These are phyloP conservation scores for Penicillium janthinellum DNA, from an alignment of 2,329 filamentous ascomycete species.

Conservation along the genomic window DNA sequence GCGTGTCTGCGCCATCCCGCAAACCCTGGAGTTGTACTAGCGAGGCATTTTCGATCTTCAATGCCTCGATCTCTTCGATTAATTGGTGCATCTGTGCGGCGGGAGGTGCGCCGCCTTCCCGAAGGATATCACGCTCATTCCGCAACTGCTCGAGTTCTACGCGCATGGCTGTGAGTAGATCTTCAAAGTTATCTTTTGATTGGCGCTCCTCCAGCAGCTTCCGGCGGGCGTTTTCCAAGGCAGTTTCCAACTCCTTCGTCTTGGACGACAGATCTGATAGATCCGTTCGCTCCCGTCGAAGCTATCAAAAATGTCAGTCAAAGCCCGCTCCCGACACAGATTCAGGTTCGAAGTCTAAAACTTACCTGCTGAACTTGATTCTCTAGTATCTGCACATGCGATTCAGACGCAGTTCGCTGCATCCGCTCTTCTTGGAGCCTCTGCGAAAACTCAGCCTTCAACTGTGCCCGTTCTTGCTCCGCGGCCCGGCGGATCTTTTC, in stretches of 20 bases:
- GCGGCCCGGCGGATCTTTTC: slow-evolving; percentile 79
- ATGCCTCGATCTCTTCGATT: slow-evolving; percentile 77
- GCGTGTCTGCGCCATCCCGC: slow-evolving; percentile 44
- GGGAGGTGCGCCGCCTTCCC: slow-evolving; percentile 78
- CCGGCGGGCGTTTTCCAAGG: slow-evolving; percentile 79
- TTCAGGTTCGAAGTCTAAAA: neutral
- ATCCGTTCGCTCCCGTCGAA: slow-evolving; percentile 57
- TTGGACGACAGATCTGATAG: slow-evolving; percentile 53
- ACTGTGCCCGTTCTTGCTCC: slow-evolving; percentile 87
- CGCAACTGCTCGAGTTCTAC: slow-evolving; percentile 78
- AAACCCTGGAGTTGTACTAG: slow-evolving; percentile 51
- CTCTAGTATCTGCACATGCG: slow-evolving; percentile 80
- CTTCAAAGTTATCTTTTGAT: slow-evolving; percentile 91
- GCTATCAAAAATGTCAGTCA: slow-evolving; percentile 27
- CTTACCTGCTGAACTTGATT: slow-evolving; percentile 69
- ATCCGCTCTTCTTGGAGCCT: slow-evolving; percentile 86
- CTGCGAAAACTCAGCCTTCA: slow-evolving; percentile 80
- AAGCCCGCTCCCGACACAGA: neutral
- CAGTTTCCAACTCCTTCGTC: slow-evolving; percentile 75
- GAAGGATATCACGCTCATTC: slow-evolving; percentile 72
- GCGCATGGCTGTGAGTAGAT: slow-evolving; percentile 80
- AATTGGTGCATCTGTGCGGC: slow-evolving; percentile 61
- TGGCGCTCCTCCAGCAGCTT: slow-evolving; percentile 81
- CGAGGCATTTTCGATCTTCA: slow-evolving; percentile 55
- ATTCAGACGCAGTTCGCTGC: slow-evolving; percentile 73